Evolutionary conservation across 805 yeast genomes (phyloP).

Genomic region (Pichia occidentalis): DNA sequence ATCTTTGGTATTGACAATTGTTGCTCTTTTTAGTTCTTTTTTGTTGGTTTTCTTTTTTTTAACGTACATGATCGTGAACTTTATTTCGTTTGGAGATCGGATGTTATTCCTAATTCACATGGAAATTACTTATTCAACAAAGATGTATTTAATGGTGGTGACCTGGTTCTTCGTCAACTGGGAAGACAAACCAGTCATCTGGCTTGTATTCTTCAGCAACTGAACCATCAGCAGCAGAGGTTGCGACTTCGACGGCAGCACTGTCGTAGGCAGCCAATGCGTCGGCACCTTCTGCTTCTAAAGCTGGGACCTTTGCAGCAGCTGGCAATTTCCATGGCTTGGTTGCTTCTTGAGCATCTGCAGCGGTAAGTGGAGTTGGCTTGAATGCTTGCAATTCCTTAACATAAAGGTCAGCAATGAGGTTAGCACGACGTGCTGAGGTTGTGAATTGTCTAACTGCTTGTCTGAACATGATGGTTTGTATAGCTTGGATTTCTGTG

Average conservation of each 20-base stretch:
- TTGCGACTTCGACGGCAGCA: slow-evolving; percentile 67
- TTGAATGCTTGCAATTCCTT: slow-evolving; percentile 84
- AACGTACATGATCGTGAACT: too few species aligned
- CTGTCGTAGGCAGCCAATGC: slow-evolving; percentile 64
- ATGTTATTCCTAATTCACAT: not conserved
- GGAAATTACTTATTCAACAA: not conserved
- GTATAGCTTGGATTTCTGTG: too few species aligned
- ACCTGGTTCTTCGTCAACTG: slow-evolving; percentile 50
- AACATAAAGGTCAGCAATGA: slow-evolving; percentile 78
- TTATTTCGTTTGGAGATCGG: too few species aligned
- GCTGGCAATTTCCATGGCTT: slow-evolving; percentile 79
- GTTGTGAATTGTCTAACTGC: slow-evolving; percentile 25
- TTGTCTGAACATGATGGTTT: slow-evolving; percentile 23
- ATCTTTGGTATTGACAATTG: too few species aligned
- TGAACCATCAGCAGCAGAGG: slow-evolving; percentile 40
- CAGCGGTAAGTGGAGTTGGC: slow-evolving; percentile 66
- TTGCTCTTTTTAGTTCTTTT: not conserved
- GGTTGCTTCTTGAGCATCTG: slow-evolving; percentile 73
- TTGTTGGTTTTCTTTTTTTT: too few species aligned
- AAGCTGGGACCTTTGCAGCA: slow-evolving; percentile 67
- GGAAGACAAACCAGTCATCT: slow-evolving; percentile 78
- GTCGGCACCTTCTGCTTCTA: slow-evolving; percentile 61
- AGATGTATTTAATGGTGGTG: slow-evolving; percentile 22
- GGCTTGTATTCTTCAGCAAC: slow-evolving; percentile 38
- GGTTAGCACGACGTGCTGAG: slow-evolving; percentile 35